A percentile compares a stretch with the other conserved stretches of the same genome.
phyloP scores from a whole-genome alignment of 2,329 filamentous ascomycete genomes.

The Hirsutella rhossiliensis region DNA sequence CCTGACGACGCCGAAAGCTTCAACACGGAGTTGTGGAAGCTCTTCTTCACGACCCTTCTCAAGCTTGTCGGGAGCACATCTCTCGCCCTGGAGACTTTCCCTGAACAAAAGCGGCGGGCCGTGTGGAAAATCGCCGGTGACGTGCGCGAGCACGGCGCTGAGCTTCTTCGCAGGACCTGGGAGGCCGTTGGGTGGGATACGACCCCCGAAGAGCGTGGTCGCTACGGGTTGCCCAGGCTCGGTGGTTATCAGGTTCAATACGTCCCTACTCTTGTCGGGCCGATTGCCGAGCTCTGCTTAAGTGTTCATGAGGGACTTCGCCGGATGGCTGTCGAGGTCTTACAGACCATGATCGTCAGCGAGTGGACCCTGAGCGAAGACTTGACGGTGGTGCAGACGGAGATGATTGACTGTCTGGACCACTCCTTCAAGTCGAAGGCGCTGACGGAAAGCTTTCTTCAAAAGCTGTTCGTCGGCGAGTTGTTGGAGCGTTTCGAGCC shows the following conservation, averaged over 20 bases:
- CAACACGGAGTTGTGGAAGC: conserved; percentile 86
- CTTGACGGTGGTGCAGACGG: conserved; percentile 79
- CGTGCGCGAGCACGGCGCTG: conserved; percentile 82
- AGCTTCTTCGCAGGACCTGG: conserved; percentile 76
- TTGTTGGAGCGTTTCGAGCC: conserved; percentile 69
- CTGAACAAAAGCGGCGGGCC: conserved; percentile 88
- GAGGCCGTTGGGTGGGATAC: conserved; percentile 96
- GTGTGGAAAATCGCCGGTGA: conserved; percentile 99
- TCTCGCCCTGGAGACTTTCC: conserved; percentile 86
- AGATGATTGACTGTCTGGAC: conserved; percentile 92
- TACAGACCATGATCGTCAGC: conserved; percentile 97
- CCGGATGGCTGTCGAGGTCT: conserved; percentile 78
- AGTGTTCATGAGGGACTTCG: conserved; percentile 90
- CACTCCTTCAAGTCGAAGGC: conserved; percentile 80
- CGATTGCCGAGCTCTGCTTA: conserved; percentile 85
- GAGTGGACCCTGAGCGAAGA: conserved; percentile 96
- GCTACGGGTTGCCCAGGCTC: conserved; percentile 72
- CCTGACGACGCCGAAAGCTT: conserved; percentile 88
- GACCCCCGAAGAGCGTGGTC: conserved; percentile 60
- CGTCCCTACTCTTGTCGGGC: conserved; percentile 80
- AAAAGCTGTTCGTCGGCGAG: conserved; percentile 86
- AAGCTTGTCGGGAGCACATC: conserved; percentile 82
- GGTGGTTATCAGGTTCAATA: conserved; percentile 98
- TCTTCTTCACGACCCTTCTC: conserved; percentile 81
- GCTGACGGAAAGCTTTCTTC: conserved; percentile 75